Evolutionary conservation across 805 yeast species (phyloP), one percentile per base, ranked within the genome.

Genomic region (Candida boleticola): DNA sequence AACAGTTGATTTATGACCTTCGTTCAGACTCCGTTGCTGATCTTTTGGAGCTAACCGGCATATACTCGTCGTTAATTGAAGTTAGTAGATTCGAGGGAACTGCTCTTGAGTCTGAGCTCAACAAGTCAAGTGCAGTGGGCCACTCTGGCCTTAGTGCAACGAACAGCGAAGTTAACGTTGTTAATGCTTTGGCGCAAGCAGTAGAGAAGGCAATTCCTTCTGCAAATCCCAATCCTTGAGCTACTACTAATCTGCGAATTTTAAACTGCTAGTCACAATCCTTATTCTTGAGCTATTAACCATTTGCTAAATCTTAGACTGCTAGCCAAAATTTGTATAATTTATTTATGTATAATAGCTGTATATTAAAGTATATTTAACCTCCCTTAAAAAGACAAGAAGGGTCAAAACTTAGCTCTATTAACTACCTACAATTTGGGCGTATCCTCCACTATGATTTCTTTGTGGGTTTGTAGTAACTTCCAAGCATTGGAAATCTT

Each of bases 1-100:
- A 73, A 52, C 81, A 77, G 47, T 52, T 78, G 32, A 61, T 78
- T 13, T 71, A 68, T 49, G 78, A 78, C 33, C 61, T 78, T 45
- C 63, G 76, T 39, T 73, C 79, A 0, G 76, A 70, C 25, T 68
- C 77, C 1, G 58, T 77, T 3, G 46, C 54, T 1, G 82, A 77
- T 45, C 57, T 78, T 47, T 55, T 64, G 33, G 81, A 76, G 41
- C 56, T 78, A 46, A 68, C 76, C 5, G 61, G 62, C 21, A 54
- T 75, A 29, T 76, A 74, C 54, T 51, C 66, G 25, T 65, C 77
- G 0, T 57, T 76, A 37, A 52, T 75, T 35, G 79, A 76, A 44
- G 77, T 72, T 1, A 61, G 66, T 37, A 49, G 66, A 14, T 63
- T 46, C 23, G 64, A 58, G 13, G 49, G 39, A 19, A 37, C 10